Base-by-base conservation (phyloP, 352 stramenopile genomes). In the Phytopythium helicoides region DNA sequence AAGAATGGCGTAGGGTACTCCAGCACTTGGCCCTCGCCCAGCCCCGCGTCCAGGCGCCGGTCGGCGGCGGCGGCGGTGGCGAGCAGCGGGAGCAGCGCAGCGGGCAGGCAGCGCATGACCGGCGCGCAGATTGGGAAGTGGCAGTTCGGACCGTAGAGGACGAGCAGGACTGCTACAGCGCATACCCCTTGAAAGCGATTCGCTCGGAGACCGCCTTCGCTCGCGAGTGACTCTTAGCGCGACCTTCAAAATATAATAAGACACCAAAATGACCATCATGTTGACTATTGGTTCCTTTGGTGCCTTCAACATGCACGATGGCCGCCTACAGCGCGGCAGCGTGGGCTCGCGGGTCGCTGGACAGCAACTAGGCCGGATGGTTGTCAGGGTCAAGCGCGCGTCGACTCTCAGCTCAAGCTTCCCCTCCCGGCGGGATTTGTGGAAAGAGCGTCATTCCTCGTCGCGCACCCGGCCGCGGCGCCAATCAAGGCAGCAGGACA, bases 361-460 rank as follows among this genome's bases (percentile, higher is more conserved):
- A 18, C 7, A 48, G 22, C 7, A 16, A 23, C 42, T 37, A 49
- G 42, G 25, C 16, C 42, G 25, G 22, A 42, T 12, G 37, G 33
- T 49, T 16, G 15, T 48, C 46, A 35, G 42, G 39, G 38, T 54
- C 54, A 45, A 0, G 41, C 19, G 18, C 38, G 61, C 64, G 48
- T 66, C 64, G 60, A 81, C 74, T 68, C 61, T 89, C 76, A 60
- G 78, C 73, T 87, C 78, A 18, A 82, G 83, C 84, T 85, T 64
- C 78, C 72, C 73, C 81, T 81, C 73, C 63, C 33, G 40, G 56
- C 58, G 49, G 64, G 73, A 87, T 89, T 89, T 89, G 45, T 66
- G 69, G 71, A 89, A 85, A 83, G 73, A 87, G 64, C 78, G 76
- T 89, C 78, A 87, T 85, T 71, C 73, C 76, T 87, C 76, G 34